Conservation (phyloP, 495 filamentous ascomycete genomes). For the Lophium mytilinum region DNA sequence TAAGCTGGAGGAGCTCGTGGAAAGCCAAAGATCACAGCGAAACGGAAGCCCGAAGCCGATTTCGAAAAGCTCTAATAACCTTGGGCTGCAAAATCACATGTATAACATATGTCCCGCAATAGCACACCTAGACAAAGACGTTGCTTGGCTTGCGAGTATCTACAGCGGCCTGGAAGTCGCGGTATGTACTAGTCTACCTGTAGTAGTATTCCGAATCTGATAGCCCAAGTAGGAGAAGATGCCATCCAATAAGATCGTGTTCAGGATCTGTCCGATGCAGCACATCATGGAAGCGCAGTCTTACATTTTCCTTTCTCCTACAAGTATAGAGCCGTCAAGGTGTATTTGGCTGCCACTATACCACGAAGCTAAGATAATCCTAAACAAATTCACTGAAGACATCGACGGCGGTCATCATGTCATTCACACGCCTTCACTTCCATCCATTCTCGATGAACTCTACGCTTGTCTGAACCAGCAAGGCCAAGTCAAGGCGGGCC, state of each 20-base stretch:
- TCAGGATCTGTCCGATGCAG: conserved; percentile 11
- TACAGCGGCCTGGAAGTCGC: not conserved
- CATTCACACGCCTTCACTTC: conserved; percentile 35
- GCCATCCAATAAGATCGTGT: conserved; percentile 12
- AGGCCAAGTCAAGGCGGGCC: conserved; percentile 24
- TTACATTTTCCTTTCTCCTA: not conserved
- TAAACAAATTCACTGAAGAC: conserved; percentile 38
- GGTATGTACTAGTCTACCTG: not conserved
- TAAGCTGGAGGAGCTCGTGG: conserved; percentile 9
- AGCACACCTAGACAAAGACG: conserved; percentile 6
- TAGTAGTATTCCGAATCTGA: not conserved
- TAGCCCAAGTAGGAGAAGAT: conserved; percentile 1
- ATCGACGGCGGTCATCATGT: conserved; percentile 38
- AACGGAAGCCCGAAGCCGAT: not conserved
- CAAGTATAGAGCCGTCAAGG: conserved; percentile 6
- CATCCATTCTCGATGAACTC: conserved; percentile 32
- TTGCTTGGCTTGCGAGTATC: conserved; percentile 15
- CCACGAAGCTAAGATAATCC: conserved; percentile 35
- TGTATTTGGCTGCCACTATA: conserved; percentile 37
- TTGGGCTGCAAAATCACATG: not conserved
- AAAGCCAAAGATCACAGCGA: not conserved
- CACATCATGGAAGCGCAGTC: conserved; percentile 4
- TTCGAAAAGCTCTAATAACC: not conserved
- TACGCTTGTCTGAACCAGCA: conserved; percentile 30
- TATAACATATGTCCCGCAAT: not conserved